Evolutionary conservation across 805 yeast genomes (phyloP), one percentile per base, ranked within the genome.

Genomic region (Cyberlindnera americana): DNA sequence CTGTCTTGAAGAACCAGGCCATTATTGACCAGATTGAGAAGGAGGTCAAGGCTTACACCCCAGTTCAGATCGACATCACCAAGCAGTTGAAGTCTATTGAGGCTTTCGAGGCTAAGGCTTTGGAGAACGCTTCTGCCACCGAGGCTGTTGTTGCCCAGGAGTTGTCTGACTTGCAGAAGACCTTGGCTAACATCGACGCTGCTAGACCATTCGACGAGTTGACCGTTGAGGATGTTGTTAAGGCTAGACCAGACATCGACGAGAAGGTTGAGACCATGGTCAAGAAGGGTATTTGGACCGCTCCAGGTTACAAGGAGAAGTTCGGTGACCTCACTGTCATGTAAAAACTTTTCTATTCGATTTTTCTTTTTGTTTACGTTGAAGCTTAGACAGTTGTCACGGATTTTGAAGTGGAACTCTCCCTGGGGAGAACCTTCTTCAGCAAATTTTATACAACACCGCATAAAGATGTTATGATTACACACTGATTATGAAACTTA

Each of bases 141-240:
- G 97, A 91, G 74, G 68, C 79, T 49, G 80, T 90, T 56, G 98
- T 93, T 48, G 70, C 80, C 51, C 80, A 82, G 56, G 98, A 93
- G 74, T 76, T 93, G 59, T 71, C 75, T 53, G 89, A 88, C 57
- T 79, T 93, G 64, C 80, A 85, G 66, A 81, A 77, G 69, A 91
- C 99, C 46, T 77, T 93, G 64, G 78, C 79, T 65, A 91, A 93
- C 76, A 93, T 93, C 65, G 95, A 93, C 74, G 70, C 84, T 53
- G 97, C 99, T 46, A 87, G 98, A 76, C 96, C 99, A 59, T 90
- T 93, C 61, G 96, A 88, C 65, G 90, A 93, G 72, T 82, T 93
- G 66, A 91, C 97, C 40, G 90, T 91, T 48, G 96, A 88, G 50
- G 99, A 93, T 57, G 85, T 93, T 54, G 83, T 83, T 60, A 79